Evolutionary conservation across 2,329 filamentous ascomycete species (phyloP).

Genomic region (Xenosphaeropsis pyriputrescens): DNA sequence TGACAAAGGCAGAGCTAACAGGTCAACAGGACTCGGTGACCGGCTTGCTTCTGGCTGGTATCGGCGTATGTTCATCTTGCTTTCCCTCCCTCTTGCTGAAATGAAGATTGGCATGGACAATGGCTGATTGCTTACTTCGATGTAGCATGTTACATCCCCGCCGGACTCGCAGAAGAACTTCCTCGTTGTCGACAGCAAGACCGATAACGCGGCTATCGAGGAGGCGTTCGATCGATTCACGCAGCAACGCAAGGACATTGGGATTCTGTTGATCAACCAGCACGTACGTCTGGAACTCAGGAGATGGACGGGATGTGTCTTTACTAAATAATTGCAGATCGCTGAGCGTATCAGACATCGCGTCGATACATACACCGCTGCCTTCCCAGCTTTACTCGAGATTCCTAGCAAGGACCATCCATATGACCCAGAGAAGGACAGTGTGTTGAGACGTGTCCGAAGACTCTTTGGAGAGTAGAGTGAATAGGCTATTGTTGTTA

Average conservation of each 20-base stretch:
- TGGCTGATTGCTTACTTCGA: neutral
- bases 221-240: conserved; percentile 83
- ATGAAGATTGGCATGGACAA: conserved; percentile 5
- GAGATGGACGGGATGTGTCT: neutral
- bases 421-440: conserved; percentile 98
- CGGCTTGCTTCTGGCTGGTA: conserved; percentile 83
- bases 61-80: conserved; percentile 52
- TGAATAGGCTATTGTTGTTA: neutral
- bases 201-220: conserved; percentile 77
- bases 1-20: no score
- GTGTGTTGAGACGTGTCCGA: conserved; percentile 77
- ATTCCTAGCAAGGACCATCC: conserved; percentile 98
- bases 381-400: conserved; percentile 91
- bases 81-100: neutral
- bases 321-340: conserved; percentile 39
- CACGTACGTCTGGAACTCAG: conserved; percentile 48
- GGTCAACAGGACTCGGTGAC: conserved; percentile 74
- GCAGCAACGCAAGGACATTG: conserved; percentile 84
- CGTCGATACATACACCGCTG: conserved; percentile 83
- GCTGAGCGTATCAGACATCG: conserved; percentile 85
- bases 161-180: conserved; percentile 95
- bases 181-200: conserved; percentile 89
- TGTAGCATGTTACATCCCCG: conserved; percentile 75
- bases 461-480: conserved; percentile 56
- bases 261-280: conserved; percentile 93